Evolutionary conservation across 129 eudicot genomes (phyloP), one percentile per base, ranked within the genome.

Genomic region (Chrysanthemum makinoi): DNA sequence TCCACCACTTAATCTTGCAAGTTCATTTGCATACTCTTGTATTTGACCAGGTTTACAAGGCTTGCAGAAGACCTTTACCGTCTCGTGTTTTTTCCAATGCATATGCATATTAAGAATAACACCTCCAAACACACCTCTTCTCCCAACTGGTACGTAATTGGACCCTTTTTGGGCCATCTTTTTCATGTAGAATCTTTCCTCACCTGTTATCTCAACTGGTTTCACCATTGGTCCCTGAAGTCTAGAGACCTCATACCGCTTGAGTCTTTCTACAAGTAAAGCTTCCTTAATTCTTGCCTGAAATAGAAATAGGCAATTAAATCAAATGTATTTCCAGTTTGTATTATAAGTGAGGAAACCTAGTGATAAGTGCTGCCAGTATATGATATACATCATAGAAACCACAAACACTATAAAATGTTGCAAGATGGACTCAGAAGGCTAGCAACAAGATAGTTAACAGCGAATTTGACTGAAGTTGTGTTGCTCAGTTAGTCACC

Each of bases 61-160:
- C 72, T 94, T 94, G 87, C 92, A 94, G 55, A 80, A 83, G 68
- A 94, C 97, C 75, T 94, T 83, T 5, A 94, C 94, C 0, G 97
- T 94, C 70, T 94, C 97, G 13, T 94, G 99, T 75, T 88, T 94
- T 84, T 94, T 94, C 99, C 99, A 94, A 75, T 94, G 99, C 88
- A 94, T 74, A 77, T 90, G 97, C 99, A 94, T 90, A 49, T 94
- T 94, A 13, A 94, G 96, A 66, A 94, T 86, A 62, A 90, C 97
- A 48, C 99, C 99, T 47, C 99, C 99, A 74, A 86, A 94, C 26
- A 94, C 66, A 53, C 99, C 97, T 88, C 97, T 86, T 85, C 90
- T 87, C 58, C 99, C 99, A 72, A 90, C 77, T 14, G 97, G 97
- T 13, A 81, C 97, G 65, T 90, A 90, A 68, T 94, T 94, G 4